Evolutionary conservation across 768 basidiomycete genomes (phyloP), one percentile per base, ranked within the genome.

Genomic region (Trametopsis cervina): DNA sequence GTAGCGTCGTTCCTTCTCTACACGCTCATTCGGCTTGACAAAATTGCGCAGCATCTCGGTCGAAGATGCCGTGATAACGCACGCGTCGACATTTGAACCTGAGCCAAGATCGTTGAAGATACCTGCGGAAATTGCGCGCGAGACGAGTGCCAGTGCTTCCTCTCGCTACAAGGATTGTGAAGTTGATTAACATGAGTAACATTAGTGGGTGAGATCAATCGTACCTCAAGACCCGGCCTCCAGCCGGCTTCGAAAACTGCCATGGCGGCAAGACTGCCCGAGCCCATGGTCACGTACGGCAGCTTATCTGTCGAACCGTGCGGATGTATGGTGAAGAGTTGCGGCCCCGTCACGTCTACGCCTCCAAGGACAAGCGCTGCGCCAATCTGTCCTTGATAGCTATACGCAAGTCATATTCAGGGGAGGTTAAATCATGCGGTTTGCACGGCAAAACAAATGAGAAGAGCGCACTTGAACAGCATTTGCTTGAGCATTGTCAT

Each of bases 81-180:
- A 95, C 1, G 93, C 95, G 65, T 99, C 96, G 59, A 98, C 80
- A 63, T 99, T 98, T n/a, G 90, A 93, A 37, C 96, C 96, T 0
- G 95, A 97, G 3, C 96, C 96, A 26, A 98, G 80, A 72, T 99
- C 96, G 71, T 99, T 98, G 79, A 96, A 98, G 63, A 99, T 94
- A 77, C 96, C 96, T 2, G 91, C 89, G 20, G 86, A 82, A 59
- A 99, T 83, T 40, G 96, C 94, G 33, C 80, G 75, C 49, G 85
- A 80, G 29, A 97, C 93, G 17, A 98, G 74, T 4, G 72, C 70
- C 42, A 98, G 77, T 2, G 92, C 95, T 21, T 86, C 84, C 36
- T 80, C 77, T 35, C 88, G 78, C 88, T 94, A 65, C 29, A 0
- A 43, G 4, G n/a, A n/a, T n/a, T n/a, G n/a, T n/a, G n/a, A n/a